Evolutionary conservation across 345 rosid genomes (phyloP), one percentile per base, ranked within the genome.

Genomic region (Hibiscus mutabilis): DNA sequence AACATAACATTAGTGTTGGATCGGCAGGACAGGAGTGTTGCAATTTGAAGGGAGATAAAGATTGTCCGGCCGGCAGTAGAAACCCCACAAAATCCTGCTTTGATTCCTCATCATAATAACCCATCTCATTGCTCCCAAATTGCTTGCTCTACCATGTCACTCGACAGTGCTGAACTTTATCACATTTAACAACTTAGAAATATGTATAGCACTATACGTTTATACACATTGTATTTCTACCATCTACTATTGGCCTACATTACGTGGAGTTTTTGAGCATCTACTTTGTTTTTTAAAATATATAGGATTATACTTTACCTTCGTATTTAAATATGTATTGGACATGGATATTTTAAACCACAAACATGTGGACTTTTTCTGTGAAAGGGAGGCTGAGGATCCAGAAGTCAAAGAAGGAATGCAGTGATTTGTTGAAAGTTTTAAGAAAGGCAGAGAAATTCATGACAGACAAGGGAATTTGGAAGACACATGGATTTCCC

Each of bases 81-180:
- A 74, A 63, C 74, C 83, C 83, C 81, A 77, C 80, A 67, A 70
- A 67, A 70, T 75, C 74, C 47, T 40, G 53, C 7, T 25, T 2
- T 64, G 74, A 74, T 80, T 55, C 46, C 72, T 71, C 29, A 35
- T 74, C 69, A 71, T 77, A 29, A 62, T 80, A 76, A 27, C 74
- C 47, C 12, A 14, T 37, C 68, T 13, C 25, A 74, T 59, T 13
- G 46, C 12, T 24, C 42, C 8, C 31, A 12, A 61, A 46, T 27
- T 51, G 63, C 64, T 51, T 56, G 67, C 59, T 13, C 56, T 72
- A 52, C 47, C 60, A 29, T n/a, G 49, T 33, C 60, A 19, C 19
- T 18, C 72, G 12, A 33, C 49, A 19, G 33, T 53, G 31, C 12
- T 49, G 13, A 31, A 16, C n/a, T 21, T 21, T 5, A 18, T 4